Evolutionary conservation across 352 stramenopile species (phyloP), one percentile per base, ranked within the genome.

Genomic region (Blastocystis sp.): DNA sequence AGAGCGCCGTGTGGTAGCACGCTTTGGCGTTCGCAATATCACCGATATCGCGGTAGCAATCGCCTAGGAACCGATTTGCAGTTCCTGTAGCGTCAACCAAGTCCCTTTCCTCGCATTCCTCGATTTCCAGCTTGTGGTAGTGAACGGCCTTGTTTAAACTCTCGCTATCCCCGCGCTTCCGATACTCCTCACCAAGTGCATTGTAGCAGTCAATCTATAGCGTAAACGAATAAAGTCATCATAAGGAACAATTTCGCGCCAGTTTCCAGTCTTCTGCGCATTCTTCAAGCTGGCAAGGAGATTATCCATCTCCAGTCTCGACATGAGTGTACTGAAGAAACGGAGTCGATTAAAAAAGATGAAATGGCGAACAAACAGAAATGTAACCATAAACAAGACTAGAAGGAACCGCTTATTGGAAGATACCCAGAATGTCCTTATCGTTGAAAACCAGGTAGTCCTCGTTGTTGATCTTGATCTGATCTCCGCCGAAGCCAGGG

Each of bases 391-490:
- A 71, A 41, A 71, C 38, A 52, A 45, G 45, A 71, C 17, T 65
- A 65, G 17, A 65, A 5, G 9, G 9, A 19, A 65, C 59, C 7
- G 60, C 38, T 77, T 88, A 88, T 43, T 88, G 64, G 67, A 88
- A 88, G 43, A 79, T 88, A 76, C 64, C 78, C 2, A 90, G 52
- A 40, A 90, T 90, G 71, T 90, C 88, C 61, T 89, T 86, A 34
- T 90, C 64, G 34, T 84, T 74, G 62, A 89, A 90, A 19, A 90
- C 64, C 52, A 81, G 66, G n/a, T 88, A 82, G 59, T 90, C 88
- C 40, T 90, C 79, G 60, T 88, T 88, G 52, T 89, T 89, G 34
- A 88, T 62, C 48, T 90, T 86, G 40, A 90, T 62, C 40, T 71
- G 67, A 21, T 82, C 28, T 59, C 88, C 88, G 11, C 88, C 88